Base-by-base conservation (phyloP, 371 early-diverging fungal genomes). In the Mucor sp. region DNA sequence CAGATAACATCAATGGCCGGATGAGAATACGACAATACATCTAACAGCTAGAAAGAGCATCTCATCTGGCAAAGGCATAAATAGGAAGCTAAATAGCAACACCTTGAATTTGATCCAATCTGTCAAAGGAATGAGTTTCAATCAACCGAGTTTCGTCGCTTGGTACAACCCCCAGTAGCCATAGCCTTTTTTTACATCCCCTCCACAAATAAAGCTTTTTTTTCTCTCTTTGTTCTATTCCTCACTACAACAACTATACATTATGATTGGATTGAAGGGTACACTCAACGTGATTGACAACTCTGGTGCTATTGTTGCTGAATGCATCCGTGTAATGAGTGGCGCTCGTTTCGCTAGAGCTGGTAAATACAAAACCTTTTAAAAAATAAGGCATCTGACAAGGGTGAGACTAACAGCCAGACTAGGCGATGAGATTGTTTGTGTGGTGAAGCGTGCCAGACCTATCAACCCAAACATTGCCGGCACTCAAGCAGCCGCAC, bases 391-490 rank as follows among this genome's bases (percentile, higher is more conserved):
- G 28, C 8, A 37, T 3, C 14, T 44, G 43, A 63, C 68, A 43
- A 58, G 57, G 58, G 65, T 4, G 35, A 58, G 23, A 28, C 12
- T 37, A 14, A 15, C 14, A 19, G 17, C 56, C 25, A 41, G 12
- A 59, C 21, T 87, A 80, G 98, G 99, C 62, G 97, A 97, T 83
- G 96, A 96, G 74, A 97, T 98, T 71, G 97, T 96, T 17, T 94
- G 95, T 71, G 93, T 95, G 11, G 95, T 97, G 60, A 95, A 96
- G 82, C 92, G 93, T 79, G 97, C 97, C 53, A 85, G 93, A 74
- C 91, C 97, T 11, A 87, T 90, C 70, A 86, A 88, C 68, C 84
- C 89, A 41, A 79, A 70, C 50, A 65, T 81, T 30, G 74, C 71
- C 19, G 81, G 76, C 67, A 81, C 75, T 65, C 85, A 78, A 74